Percentiles rank a stretch among this genome's conserved stretches.
Evolutionary conservation across 371 early-diverging fungal species (phyloP).

Genomic region (Capillidium heterosporum): DNA sequence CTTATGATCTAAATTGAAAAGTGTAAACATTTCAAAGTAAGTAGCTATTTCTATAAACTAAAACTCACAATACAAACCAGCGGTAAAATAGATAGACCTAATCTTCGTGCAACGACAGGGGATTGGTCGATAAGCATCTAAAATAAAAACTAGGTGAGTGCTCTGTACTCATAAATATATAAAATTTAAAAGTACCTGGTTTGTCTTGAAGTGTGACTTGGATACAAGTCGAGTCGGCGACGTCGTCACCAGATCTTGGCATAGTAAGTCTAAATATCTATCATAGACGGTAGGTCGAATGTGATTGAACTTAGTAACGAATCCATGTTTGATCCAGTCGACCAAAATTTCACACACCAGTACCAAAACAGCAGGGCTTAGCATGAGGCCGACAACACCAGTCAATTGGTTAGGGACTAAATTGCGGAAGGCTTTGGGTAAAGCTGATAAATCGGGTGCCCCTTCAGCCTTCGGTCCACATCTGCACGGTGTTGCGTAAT

Average conservation of each 20-base stretch:
- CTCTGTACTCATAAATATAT: neutral
- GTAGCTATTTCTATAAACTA: neutral
- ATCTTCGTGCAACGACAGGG: slow-evolving; percentile 68
- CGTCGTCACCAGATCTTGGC: slow-evolving; percentile 54
- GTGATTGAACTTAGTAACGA: slow-evolving; percentile 92
- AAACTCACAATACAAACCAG: slow-evolving; percentile 60
- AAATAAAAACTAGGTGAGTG: neutral
- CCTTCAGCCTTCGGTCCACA: slow-evolving; percentile 57
- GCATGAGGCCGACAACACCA: slow-evolving; percentile 9
- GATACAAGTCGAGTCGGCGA: neutral
- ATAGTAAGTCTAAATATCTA: slow-evolving; percentile 68
- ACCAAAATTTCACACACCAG: slow-evolving; percentile 77
- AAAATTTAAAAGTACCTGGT: no score
- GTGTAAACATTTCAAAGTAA: slow-evolving; percentile 9
- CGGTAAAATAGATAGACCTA: slow-evolving; percentile 82
- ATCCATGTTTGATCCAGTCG: slow-evolving; percentile 96
- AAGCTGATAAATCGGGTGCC: slow-evolving; percentile 12
- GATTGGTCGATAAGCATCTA: slow-evolving; percentile 58
- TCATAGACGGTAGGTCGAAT: slow-evolving; percentile 75
- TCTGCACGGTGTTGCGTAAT: slow-evolving; percentile 52
- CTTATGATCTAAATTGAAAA: slow-evolving; percentile 20
- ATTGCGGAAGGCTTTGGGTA: slow-evolving; percentile 36
- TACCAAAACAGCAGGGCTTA: slow-evolving; percentile 70
- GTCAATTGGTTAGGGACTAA: slow-evolving; percentile 26
- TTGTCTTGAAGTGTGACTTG: slow-evolving; percentile 10